phyloP scores from a whole-genome alignment of 2,329 filamentous ascomycete genomes.

The Penicillium sp. region DNA sequence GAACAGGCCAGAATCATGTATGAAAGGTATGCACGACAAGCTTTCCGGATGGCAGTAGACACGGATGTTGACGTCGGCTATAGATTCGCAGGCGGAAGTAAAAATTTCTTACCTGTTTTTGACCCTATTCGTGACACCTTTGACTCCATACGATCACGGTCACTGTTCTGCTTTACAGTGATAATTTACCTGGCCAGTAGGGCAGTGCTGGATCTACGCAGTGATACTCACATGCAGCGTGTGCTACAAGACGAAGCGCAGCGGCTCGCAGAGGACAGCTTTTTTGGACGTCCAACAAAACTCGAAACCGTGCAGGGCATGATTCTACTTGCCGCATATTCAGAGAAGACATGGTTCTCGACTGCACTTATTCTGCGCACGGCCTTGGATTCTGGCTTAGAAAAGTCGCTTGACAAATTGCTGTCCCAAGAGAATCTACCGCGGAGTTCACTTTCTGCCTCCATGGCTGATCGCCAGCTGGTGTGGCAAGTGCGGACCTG shows the following conservation, averaged over 20 bases:
- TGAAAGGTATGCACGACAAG: constrained; percentile 25
- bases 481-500: constrained; percentile 37
- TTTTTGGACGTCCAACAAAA: constrained; percentile 36
- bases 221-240: constrained; percentile 32
- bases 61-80: neutral
- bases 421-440: constrained; percentile 30
- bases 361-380: constrained; percentile 36
- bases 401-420: constrained; percentile 33
- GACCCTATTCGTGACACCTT: constrained; percentile 37
- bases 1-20: constrained; percentile 34
- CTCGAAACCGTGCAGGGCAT: constrained; percentile 37
- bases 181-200: constrained; percentile 36
- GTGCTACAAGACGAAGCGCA: constrained; percentile 37
- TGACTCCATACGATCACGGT: constrained; percentile 35
- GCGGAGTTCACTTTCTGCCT: constrained; percentile 33
- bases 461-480: constrained; percentile 32
- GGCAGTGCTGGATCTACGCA: constrained; percentile 30
- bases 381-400: constrained; percentile 33
- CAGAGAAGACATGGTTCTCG: constrained; percentile 37
- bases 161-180: constrained; percentile 35
- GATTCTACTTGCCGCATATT: constrained; percentile 35
- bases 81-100: constrained; percentile 33
- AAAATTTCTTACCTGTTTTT: constrained; percentile 33
- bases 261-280: constrained; percentile 34
- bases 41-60: neutral